Base-by-base conservation (phyloP, 2,329 filamentous ascomycete species). In the Dactylellina leptospora region DNA sequence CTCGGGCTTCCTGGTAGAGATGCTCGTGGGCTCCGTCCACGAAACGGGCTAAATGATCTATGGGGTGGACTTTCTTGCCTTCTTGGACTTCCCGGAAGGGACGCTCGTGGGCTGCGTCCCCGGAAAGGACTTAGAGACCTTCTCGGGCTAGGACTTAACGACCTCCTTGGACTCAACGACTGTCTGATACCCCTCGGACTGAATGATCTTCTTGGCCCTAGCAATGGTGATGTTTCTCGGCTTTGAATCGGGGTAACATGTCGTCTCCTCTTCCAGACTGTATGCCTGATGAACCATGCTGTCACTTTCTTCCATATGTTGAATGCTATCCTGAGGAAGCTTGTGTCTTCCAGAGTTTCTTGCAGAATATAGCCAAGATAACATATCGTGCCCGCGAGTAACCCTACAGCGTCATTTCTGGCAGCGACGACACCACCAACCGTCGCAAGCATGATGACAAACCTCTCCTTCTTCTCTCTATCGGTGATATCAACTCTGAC, bases 371-470 rank as follows among this genome's bases (percentile, higher is more conserved):
- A 90, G 0, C 87, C 86, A 80, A 85, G 88, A 79, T 93, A 87
- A 78, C 92, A 96, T 2, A 90, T 78, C 83, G 96, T 85, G 0
- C 93, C 93, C 0, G 89, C 91, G 11, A 90, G 71, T 76, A 97
- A 96, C 0, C 93, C 93, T 4, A 96, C 85, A 0, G 89, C 92
- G 80, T 96, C 66, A 77, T 97, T 97, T 79, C 87, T 90, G 77
- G 96, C 96, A 0, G 91, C 92, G 53, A 97, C 80, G 59, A 96
- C 84, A 1, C 89, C 85, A 0, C 90, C 92, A 6, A 91, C 87
- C 0, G 93, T 97, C 73, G 93, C 88, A 68, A 96, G 84, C 92
- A 97, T 96, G 0, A 96, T 88, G 20, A 87, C 90, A 90, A 91
- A 96, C 64, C 92, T 84, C 78, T 91, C 87, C 62, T 85, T 85